Evolutionary conservation across 768 basidiomycete species (phyloP), one percentile per base, ranked within the genome.

Genomic region (Termitomyces sp.): DNA sequence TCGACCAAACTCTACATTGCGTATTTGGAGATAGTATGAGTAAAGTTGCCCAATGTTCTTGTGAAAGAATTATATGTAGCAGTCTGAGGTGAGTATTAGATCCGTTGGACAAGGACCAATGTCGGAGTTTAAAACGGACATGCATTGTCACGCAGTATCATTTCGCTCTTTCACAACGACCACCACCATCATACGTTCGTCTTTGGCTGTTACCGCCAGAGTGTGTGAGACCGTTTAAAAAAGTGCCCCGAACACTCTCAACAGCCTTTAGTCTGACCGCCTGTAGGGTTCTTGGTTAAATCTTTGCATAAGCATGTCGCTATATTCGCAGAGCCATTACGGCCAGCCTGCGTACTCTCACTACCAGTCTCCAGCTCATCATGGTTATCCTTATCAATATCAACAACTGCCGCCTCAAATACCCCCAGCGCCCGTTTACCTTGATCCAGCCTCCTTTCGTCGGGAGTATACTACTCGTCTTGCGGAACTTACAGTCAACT

Each of bases 401-500:
- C 71, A 71, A 51, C 80, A 79, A 58, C 77, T 79, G 38, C 77
- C 75, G 60, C 74, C 76, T 36, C 75, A 79, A 45, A 74, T 71
- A 54, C 70, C 74, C 40, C 67, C 69, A 40, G 68, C 76, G 13
- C 50, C 71, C 72, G 5, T 68, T 70, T 54, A 65, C 74, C 71
- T 82, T 68, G 88, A 91, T 70, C 84, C 88, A 32, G 79, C 78
- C 71, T 75, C 80, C 40, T 93, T 93, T 70, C 84, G 92, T 63
- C 83, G 85, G 74, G 91, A 92, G 74, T 93, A 88, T 72, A 67
- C 81, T 55, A 70, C 75, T 43, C 85, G 90, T 60, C 85, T 97
- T 55, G 76, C 83, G 66, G 84, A 87, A 62, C 87, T 99, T 61
- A 92, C 86, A 52, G 87, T 94, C 79, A 99, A 98, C 74, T 96